Conservation (phyloP, 352 stramenopile species). For the Pythium myriotylum region DNA sequence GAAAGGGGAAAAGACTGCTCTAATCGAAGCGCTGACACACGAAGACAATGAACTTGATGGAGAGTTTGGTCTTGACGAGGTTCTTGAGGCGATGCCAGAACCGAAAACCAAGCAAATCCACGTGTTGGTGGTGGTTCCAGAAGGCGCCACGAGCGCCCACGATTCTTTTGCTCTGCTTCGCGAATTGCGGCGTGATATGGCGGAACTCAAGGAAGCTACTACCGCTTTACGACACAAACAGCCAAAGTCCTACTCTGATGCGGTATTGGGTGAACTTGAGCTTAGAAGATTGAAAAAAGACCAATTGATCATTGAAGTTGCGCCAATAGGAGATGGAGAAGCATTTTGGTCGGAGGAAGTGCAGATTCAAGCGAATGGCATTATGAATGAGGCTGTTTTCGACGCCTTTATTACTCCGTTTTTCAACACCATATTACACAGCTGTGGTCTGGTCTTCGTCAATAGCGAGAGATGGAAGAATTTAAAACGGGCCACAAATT, state of each 20-base stretch:
- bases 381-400: constrained; percentile 15
- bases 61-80: too few species aligned
- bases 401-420: too few species aligned
- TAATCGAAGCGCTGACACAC: too few species aligned
- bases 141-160: constrained; percentile 5
- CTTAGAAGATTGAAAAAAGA: constrained; percentile 14
- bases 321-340: constrained; percentile 15
- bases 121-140: constrained; percentile 17
- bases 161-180: constrained; percentile 10
- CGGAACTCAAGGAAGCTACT: constrained; percentile 12
- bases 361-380: constrained; percentile 6
- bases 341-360: constrained; percentile 15
- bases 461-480: too few species aligned
- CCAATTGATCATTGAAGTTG: constrained; percentile 15
- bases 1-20: too few species aligned
- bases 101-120: constrained; percentile 16
- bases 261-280: constrained; percentile 9
- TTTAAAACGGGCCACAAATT: too few species aligned
- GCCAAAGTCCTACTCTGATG: constrained; percentile 17
- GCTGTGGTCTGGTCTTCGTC: too few species aligned
- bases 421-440: too few species aligned
- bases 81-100: too few species aligned
- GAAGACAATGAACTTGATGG: too few species aligned
- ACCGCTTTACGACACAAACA: constrained; percentile 12
- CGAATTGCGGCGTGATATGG: neutral